Percentiles rank a stretch among this genome's conserved stretches.
These are phyloP conservation scores for Zychaea mexicana DNA, from an alignment of 371 early-diverging fungal genomes.

Conservation along the genomic window DNA sequence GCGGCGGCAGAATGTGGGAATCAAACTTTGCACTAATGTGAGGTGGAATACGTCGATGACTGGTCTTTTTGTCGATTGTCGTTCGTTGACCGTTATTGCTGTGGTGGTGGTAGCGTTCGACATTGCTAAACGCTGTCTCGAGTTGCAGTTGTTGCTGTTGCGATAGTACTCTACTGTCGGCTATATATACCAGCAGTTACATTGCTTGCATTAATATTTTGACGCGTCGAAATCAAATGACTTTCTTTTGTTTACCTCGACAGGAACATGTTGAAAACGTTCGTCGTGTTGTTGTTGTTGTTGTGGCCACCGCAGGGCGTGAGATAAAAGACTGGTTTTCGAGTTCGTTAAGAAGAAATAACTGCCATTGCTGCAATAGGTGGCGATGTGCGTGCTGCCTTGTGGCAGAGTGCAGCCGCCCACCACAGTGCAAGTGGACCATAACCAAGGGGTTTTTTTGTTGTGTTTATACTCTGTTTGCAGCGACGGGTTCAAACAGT, in stretches of 20 bases:
- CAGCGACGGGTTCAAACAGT: too few species aligned
- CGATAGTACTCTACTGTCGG: too few species aligned
- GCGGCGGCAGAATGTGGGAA: slow-evolving; percentile 23
- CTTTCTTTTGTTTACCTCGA: slow-evolving; percentile 9
- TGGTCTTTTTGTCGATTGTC: slow-evolving; percentile 7
- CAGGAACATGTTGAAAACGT: slow-evolving; percentile 17
- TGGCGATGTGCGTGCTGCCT: slow-evolving; percentile 24
- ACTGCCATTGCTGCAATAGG: slow-evolving; percentile 31
- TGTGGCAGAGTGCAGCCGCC: slow-evolving; percentile 35
- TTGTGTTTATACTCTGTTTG: neutral
- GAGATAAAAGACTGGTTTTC: neutral
- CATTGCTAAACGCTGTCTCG: neutral
- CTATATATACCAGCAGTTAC: too few species aligned
- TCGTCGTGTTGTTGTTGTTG: slow-evolving; percentile 6
- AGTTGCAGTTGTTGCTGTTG: neutral
- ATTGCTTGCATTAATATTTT: neutral
- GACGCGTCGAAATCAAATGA: neutral
- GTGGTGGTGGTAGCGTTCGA: too few species aligned
- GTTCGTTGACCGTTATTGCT: too few species aligned
- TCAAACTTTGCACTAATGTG: slow-evolving; percentile 27
- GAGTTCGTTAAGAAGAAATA: slow-evolving; percentile 14
- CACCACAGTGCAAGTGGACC: slow-evolving; percentile 42
- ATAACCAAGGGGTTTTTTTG: slow-evolving; percentile 10
- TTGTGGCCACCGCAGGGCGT: too few species aligned
- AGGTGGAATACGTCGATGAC: slow-evolving; percentile 27